Evolutionary conservation across 768 basidiomycete genomes (phyloP), one percentile per base, ranked within the genome.

Genomic region (Ramaria rubella): DNA sequence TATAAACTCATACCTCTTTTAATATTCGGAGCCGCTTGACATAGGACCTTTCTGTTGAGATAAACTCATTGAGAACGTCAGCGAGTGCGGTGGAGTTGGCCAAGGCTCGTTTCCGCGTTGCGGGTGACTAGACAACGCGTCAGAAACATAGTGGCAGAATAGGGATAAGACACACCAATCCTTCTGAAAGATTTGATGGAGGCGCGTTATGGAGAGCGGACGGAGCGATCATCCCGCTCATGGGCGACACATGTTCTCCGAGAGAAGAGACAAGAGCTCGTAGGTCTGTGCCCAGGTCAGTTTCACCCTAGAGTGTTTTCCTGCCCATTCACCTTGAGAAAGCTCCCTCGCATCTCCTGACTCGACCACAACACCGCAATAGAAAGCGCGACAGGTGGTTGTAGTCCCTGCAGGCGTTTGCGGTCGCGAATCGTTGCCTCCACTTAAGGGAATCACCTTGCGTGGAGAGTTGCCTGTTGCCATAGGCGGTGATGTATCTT

Each of bases 301-400:
- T 15, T 40, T 55, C 51, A 55, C 46, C 53, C 52, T 43, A 60
- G 40, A 60, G 57, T 56, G 55, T 61, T 42, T 21, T 12, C 40
- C 23, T 21, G 9, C n/a, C 40, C 23, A 58, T 38, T 53, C 53
- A 84, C 88, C 87, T 69, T 84, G 81, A 36, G 83, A 78, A 49
- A 89, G 77, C 57, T 81, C 77, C 62, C 75, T 79, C 5, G 86
- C 87, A 61, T 81, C 77, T 60, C 86, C 86, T 36, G 86, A 83
- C 72, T 96, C 92, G 29, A 95, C 85, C 14, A 95, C 89, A 19
- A 95, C 88, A 43, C 89, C 90, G 65, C 88, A 90, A 67, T 87
- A 87, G 69, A 94, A 95, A 24, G 86, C 88, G 66, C 93, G 86
- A 68, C 29, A n/a, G 11, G 56, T 65, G 9, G 64, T 67, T 17